These are phyloP conservation scores for Vigna hirtella DNA, from an alignment of 306 rosid species.

Conservation along the genomic window DNA sequence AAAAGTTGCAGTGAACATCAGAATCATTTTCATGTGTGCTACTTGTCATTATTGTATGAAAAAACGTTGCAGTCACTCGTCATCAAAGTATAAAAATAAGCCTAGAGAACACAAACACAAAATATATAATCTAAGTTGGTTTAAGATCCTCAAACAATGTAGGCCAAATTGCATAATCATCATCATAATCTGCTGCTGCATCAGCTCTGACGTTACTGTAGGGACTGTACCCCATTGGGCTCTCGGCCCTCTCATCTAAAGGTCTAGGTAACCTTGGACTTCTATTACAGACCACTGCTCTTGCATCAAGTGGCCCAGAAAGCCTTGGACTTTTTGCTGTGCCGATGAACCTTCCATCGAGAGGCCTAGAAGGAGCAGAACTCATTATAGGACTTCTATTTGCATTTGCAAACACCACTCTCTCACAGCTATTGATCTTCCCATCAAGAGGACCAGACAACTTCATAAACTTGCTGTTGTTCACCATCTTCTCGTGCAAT, in stretches of 20 bases:
- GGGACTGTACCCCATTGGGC: conserved; percentile 54
- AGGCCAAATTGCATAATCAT: conserved; percentile 71
- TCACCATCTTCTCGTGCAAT: conserved; percentile 35
- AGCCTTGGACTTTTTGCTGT: conserved; percentile 53
- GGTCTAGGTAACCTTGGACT: conserved; percentile 48
- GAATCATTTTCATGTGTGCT: neutral
- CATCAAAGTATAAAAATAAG: neutral
- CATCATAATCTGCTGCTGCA: conserved; percentile 49
- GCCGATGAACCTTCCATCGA: conserved; percentile 43
- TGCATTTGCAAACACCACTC: conserved; percentile 38
- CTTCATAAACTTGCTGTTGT: conserved; percentile 34
- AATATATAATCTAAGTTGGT: conserved; percentile 67
- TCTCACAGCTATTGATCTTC: conserved; percentile 43
- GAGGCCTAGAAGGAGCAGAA: conserved; percentile 14
- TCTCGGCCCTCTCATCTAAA: conserved; percentile 41
- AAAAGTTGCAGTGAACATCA: neutral
- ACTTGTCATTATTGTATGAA: neutral
- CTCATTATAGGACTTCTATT: conserved; percentile 51
- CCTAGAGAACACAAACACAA: neutral
- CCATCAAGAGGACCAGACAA: conserved; percentile 89
- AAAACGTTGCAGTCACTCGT: neutral
- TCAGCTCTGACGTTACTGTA: conserved; percentile 52
- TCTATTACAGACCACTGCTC: conserved; percentile 28
- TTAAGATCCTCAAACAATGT: conserved; percentile 83
- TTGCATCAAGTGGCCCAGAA: conserved; percentile 52